Base-by-base conservation (phyloP, 441 rosid genomes). In the Croton laevigatus region DNA sequence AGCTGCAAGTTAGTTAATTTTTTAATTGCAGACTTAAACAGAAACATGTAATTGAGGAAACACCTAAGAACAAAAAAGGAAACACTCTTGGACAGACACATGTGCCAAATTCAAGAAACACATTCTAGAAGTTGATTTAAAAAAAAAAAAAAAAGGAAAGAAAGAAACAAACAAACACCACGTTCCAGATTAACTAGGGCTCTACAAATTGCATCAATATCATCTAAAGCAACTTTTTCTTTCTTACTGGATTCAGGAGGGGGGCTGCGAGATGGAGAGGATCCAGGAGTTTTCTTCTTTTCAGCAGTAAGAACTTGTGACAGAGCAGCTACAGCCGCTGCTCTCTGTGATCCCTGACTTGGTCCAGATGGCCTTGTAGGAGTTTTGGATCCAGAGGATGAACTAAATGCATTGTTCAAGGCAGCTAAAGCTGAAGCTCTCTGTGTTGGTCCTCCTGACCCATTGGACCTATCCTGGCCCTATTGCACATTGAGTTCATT, bases 241-340 rank as follows among this genome's bases (percentile, higher is more conserved):
- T 64, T 36, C 85, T 84, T 85, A 90, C 99, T 83, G 66, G 77
- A 77, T 80, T 85, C 91, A 40, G 85, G 57, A n/a, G 85, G 86
- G 72, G 93, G 86, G 79, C 87, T 87, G 67, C 83, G 82, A 44
- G 85, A 73, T 60, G 98, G 94, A 71, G 97, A 89, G 76, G 68
- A 66, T 70, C 84, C 96, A 17, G 91, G 91, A 13, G 94, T 81
- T 81, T 70, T 79, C 74, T 81, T 88, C 88, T 87, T 87, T 76
- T 94, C 99, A 62, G 97, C 98, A 36, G 88, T 88, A 73, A 96
- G 98, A 76, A 94, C 98, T 38, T 86, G 82, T 8, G 98, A 96
- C 73, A 96, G 95, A 80, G 98, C 99, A 54, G 99, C 99, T 54
- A 93, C 96, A 42, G 99, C 99, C 63, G 99, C 99, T 53, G 98